Base-by-base conservation (phyloP, 352 stramenopile genomes). In the Phytophthora fragariae region DNA sequence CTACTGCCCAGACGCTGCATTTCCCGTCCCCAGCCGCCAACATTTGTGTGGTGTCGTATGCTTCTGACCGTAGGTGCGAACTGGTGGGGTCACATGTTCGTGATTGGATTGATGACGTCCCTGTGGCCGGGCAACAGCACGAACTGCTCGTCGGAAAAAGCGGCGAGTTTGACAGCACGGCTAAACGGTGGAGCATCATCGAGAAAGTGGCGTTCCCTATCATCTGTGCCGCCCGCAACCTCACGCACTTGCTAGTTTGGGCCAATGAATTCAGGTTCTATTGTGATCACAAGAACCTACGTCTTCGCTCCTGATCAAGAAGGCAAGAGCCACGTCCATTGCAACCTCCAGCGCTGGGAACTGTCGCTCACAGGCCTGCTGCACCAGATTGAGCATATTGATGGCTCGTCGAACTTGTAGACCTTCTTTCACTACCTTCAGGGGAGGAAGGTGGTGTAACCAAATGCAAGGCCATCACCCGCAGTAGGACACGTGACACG, bases 231-330 rank as follows among this genome's bases (percentile, higher is more conserved):
- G 66, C 62, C 24, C 54, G 52, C 11, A 57, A 70, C 29, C 50
- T 74, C 5, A 24, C 62, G 12, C 52, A 72, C 14, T 2, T 80
- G 7, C 61, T 81, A 12, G 17, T 70, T 9, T 31, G 67, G 6
- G 10, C 19, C 14, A 17, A 12, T 35, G 29, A 46, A 19, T 54
- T 75, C 66, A 57, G 29, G 2, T 21, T 80, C 3, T 80, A 50
- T 29, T 73, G 59, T 14, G 68, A 79, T 21, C 76, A 78, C 33
- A 58, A 55, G 1, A 80, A 75, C n/a, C 31, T 79, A 77, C 4
- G 56, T 79, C 0, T 80, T 80, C 37, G 52, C 61, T 5, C 59
- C 71, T 0, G 8, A 37, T 12, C 35, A 12, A 9, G 59, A 74
- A n/a, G 50, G 70, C 1, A 73, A 73, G 11, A 39, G 65, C 12